phyloP scores from a whole-genome alignment of 805 yeast species.

The Candida krabiensis region DNA sequence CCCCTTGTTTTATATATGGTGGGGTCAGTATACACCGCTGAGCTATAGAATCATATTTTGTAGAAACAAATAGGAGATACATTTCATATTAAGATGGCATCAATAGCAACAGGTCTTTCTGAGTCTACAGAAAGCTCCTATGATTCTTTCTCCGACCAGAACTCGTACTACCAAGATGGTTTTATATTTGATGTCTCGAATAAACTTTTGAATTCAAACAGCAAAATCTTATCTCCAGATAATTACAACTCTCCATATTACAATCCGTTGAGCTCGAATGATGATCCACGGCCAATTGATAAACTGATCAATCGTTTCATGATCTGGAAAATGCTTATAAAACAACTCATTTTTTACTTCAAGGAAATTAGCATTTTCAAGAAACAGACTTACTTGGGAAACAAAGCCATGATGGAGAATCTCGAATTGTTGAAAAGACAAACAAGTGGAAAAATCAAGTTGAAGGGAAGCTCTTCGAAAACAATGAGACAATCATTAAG shows the following conservation, averaged over 20 bases:
- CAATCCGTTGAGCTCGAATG: conserved; percentile 29
- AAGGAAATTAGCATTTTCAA: conserved; percentile 51
- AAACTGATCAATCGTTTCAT: conserved; percentile 52
- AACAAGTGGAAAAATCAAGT: conserved; percentile 31
- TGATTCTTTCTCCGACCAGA: conserved; percentile 9
- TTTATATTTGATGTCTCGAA: conserved; percentile 12
- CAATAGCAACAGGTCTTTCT: too few species aligned
- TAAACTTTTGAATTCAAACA: conserved; percentile 18
- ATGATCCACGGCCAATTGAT: conserved; percentile 44
- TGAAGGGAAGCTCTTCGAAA: conserved; percentile 22
- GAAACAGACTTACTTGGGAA: conserved; percentile 45
- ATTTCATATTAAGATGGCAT: too few species aligned
- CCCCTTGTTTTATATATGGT: too few species aligned
- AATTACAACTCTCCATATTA: conserved; percentile 37
- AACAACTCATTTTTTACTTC: conserved; percentile 52
- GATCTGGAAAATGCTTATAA: conserved; percentile 57
- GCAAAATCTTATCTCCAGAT: conserved; percentile 31
- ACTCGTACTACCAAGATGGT: conserved; percentile 10
- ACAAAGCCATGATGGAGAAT: conserved; percentile 52
- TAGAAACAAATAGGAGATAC: too few species aligned
- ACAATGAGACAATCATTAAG: conserved; percentile 24
- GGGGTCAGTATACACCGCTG: too few species aligned
- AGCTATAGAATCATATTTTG: too few species aligned
- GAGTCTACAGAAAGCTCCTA: conserved; percentile 3
- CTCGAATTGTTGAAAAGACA: conserved; percentile 30